Base-by-base conservation (phyloP, 345 rosid genomes). In the Murraya koenigii region DNA sequence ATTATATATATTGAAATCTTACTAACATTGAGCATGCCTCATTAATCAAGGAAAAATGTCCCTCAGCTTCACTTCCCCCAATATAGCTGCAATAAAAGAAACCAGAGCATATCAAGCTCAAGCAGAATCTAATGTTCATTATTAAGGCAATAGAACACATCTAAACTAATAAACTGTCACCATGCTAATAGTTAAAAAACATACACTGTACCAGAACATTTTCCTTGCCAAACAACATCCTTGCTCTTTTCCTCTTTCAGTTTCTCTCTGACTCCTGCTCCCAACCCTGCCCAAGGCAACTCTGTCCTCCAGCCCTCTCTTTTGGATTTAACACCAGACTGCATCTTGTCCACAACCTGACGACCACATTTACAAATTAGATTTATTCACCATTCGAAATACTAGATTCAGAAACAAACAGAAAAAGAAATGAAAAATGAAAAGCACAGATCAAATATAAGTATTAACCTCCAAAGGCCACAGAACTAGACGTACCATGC, bases 201-300 rank as follows among this genome's bases (percentile, higher is more conserved):
- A 80, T 94, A 94, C 99, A 96, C 97, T 87, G 98, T 90, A 90
- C 98, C 98, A 66, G 99, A 96, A 80, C 99, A 96, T 90, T 91
- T 96, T 72, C 98, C 99, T 86, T 90, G 91, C 99, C 99, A 96
- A 80, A 8, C 78, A 69, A 66, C 92, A 84, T 96, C 97, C 49
- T 87, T 96, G 59, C 74, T 80, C 78, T 96, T 96, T 62, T 88
- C 91, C 80, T 75, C 92, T 72, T 87, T 90, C 99, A 96, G 80
- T 84, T 84, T 84, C 78, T 87, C 91, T 8, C 92, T 62, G 64
- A 90, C 90, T 35, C 85, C 83, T 23, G 60, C 77, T 72, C 99
- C 98, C 79, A 92, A 73, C 60, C 98, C 97, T 68, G 78, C 85
- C 22, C 33, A 69, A 28, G 98, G 99, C 83, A 96, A 80, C 84